These are phyloP conservation scores for Ophiosphaerella narmari DNA, from an alignment of 2,329 filamentous ascomycete genomes.

Conservation along the genomic window DNA sequence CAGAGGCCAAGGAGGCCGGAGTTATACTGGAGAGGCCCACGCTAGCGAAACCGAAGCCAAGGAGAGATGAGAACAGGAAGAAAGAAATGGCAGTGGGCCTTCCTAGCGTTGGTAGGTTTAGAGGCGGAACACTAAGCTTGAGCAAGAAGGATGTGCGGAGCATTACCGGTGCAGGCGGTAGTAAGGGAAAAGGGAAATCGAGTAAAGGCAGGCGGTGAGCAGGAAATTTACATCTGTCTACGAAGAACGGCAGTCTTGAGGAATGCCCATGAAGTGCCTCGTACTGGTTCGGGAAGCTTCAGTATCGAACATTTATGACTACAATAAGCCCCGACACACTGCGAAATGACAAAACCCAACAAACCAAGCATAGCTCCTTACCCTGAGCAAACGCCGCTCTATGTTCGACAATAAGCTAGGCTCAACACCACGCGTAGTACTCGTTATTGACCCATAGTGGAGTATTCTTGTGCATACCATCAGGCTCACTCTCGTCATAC, in stretches of 20 bases:
- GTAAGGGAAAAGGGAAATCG: constrained; percentile 17
- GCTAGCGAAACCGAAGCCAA: constrained; percentile 42
- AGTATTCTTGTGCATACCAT: constrained; percentile 1
- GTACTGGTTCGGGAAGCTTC: not conserved
- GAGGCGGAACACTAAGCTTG: constrained; percentile 76
- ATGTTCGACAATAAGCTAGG: not conserved
- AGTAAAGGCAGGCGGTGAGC: constrained; percentile 15
- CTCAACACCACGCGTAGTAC: constrained; percentile 39
- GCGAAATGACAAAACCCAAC: too few species aligned
- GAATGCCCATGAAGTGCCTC: not conserved
- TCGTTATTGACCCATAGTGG: constrained; percentile 40
- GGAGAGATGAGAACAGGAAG: constrained; percentile 54
- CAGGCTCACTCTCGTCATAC: constrained; percentile 57
- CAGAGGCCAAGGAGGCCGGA: constrained; percentile 86
- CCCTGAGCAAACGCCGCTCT: not conserved
- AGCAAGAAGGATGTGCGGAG: constrained; percentile 75
- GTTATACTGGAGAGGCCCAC: constrained; percentile 73
- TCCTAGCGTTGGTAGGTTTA: constrained; percentile 79
- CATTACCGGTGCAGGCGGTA: constrained; percentile 62
- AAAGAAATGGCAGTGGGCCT: constrained; percentile 70
- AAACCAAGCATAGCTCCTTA: not conserved
- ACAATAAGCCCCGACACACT: too few species aligned
- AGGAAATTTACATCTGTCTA: not conserved
- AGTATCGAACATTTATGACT: too few species aligned
- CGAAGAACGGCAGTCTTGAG: not conserved